A percentile compares a stretch with the other conserved stretches of the same genome.
These are phyloP conservation scores for Pleurostoma richardsiae DNA, from an alignment of 2,329 filamentous ascomycete genomes.

Conservation along the genomic window DNA sequence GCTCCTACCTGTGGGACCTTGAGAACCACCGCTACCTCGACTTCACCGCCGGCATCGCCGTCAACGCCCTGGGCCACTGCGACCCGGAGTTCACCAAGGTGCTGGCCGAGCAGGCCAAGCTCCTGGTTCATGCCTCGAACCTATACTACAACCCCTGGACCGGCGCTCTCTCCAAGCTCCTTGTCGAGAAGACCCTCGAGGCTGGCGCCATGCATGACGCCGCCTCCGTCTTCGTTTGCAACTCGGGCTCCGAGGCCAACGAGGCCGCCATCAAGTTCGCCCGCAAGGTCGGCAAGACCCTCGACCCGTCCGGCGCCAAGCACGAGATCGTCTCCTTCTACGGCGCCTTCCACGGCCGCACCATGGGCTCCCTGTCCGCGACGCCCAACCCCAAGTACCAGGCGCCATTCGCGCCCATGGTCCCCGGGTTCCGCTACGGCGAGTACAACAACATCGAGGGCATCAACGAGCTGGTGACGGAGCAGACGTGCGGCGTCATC, in stretches of 20 bases:
- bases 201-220: constrained; percentile 80
- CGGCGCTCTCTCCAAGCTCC: constrained; percentile 76
- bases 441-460: constrained; percentile 75
- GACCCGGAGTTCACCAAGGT: constrained; percentile 73
- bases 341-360: constrained; percentile 91
- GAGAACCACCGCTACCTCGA: constrained; percentile 89
- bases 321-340: constrained; percentile 85
- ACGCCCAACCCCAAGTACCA: constrained; percentile 99
- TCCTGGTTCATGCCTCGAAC: constrained; percentile 87
- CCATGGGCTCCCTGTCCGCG: constrained; percentile 91
- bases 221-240: constrained; percentile 82
- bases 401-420: constrained; percentile 88
- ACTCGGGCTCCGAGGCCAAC: constrained; percentile 95
- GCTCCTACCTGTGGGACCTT: constrained; percentile 84
- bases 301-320: constrained; percentile 69
- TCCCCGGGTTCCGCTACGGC: constrained; percentile 87
- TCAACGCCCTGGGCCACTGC: constrained; percentile 88
- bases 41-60: constrained; percentile 92
- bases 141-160: constrained; percentile 98
- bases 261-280: constrained; percentile 97
- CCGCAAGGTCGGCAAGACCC: constrained; percentile 77
- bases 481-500: constrained; percentile 88
- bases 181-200: constrained; percentile 75
- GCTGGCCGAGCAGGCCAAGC: constrained; percentile 72
- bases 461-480: constrained; percentile 70